Base-by-base conservation (phyloP, 2,329 filamentous ascomycete species). In the Sordariomycetes sp. region DNA sequence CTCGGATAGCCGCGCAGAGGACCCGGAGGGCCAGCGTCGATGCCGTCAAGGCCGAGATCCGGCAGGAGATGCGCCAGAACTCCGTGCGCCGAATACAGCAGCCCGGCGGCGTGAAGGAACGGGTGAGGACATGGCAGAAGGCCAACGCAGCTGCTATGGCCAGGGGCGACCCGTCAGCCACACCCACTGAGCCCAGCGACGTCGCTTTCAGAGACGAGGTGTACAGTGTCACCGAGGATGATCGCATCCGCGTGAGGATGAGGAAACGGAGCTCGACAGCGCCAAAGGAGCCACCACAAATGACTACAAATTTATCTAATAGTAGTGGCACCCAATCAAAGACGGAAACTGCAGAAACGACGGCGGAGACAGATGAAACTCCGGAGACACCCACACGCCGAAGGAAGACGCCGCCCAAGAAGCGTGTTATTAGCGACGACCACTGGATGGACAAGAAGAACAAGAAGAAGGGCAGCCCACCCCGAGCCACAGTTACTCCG, bases 341-440 rank as follows among this genome's bases (percentile, higher is more conserved):
- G 28, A 32, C 28, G 8, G 28, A 32, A 32, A 32, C 28, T 4
- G 8, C 28, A 8, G 28, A 8, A 32, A 32, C 28, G 28, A 32
- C 28, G 53, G 28, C 46, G n/a, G 55, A 52, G 48, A 57, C 22
- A 16, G 32, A 32, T 18, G 59, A 63, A 52, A 60, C 60, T 59
- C 64, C 40, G 6, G 16, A 46, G 40, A 50, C 46, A 22, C n/a
- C 57, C 57, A 57, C 35, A 69, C 71, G 54, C 61, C 67, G 57
- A 62, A 67, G 50, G 65, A 70, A 83, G 57, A 71, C 77, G 55
- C 83, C 89, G 53, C 93, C 93, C 18, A 91, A 90, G 73, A 97
- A 96, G 78, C 84, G 92, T 62, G 90, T 97, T 58, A 84, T 97
- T 61, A 97, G 92, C 69, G 93, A 97, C 73, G 88, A 89, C 58